A percentile compares a stretch with the other conserved stretches of the same genome.
These are phyloP conservation scores for Canna indica DNA, from an alignment of 176 grass and related monocot genomes.

Conservation along the genomic window DNA sequence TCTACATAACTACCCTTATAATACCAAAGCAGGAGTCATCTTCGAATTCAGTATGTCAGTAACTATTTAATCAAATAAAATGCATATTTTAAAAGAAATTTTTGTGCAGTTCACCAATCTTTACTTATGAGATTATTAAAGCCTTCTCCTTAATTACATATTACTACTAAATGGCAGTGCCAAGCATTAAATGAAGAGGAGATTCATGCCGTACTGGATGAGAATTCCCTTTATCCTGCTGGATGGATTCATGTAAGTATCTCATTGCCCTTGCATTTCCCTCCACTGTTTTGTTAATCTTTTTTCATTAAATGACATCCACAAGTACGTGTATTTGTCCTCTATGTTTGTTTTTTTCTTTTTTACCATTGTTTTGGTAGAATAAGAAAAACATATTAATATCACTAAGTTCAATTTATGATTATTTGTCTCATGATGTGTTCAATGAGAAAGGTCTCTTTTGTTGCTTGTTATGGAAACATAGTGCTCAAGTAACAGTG, in stretches of 20 bases:
- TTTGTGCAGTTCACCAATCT: constrained; percentile 5
- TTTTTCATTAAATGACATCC: neutral
- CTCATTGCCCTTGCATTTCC: neutral
- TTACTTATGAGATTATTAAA: constrained; percentile 3
- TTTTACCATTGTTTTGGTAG: neutral
- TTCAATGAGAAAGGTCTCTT: neutral
- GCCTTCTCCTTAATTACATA: neutral
- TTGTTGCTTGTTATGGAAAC: neutral
- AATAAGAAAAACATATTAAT: neutral
- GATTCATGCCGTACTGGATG: constrained; percentile 74
- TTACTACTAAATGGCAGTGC: constrained; percentile 43
- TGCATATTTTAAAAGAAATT: neutral
- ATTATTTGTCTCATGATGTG: neutral
- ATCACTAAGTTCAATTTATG: neutral
- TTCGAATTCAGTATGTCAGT: constrained; percentile 90
- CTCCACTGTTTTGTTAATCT: neutral
- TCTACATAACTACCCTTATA: constrained; percentile 83
- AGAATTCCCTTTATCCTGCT: constrained; percentile 77
- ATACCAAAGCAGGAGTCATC: constrained; percentile 89
- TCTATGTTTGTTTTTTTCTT: neutral
- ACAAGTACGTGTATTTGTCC: neutral
- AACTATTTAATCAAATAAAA: constrained; percentile 8
- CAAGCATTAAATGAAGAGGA: constrained; percentile 89
- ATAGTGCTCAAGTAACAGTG: neutral
- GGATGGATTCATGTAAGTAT: constrained; percentile 94